Conservation (phyloP, 306 rosid species). For the Herpetospermum pedunculosum region DNA sequence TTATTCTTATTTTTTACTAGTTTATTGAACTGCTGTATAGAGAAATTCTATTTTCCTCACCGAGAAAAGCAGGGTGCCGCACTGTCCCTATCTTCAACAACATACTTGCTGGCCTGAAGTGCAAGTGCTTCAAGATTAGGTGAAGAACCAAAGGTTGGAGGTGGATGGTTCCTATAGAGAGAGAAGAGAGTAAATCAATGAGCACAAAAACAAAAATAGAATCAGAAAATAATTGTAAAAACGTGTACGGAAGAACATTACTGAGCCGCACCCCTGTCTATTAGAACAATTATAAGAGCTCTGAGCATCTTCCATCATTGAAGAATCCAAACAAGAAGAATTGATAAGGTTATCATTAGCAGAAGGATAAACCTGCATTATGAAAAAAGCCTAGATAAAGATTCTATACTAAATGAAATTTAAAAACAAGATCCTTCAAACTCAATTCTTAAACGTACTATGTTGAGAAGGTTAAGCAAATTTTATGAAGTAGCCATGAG, state of each 20-base stretch:
- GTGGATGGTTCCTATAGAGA: conserved; percentile 66
- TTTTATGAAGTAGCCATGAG: not conserved
- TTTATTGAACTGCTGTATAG: not conserved
- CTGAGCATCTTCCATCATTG: conserved; percentile 88
- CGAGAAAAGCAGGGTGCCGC: conserved; percentile 33
- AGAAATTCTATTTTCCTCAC: conserved; percentile 27
- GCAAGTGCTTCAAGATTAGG: conserved; percentile 67
- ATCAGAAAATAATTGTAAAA: not conserved
- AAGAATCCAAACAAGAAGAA: conserved; percentile 52
- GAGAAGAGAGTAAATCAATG: conserved; percentile 5
- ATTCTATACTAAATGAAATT: not conserved
- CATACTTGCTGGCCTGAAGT: conserved; percentile 38
- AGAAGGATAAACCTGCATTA: conserved; percentile 69
- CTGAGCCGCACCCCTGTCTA: conserved; percentile 60
- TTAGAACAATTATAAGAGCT: conserved; percentile 53
- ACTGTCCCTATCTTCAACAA: conserved; percentile 53
- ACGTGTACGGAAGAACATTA: not conserved
- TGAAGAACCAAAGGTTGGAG: conserved; percentile 94
- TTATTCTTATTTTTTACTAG: not conserved
- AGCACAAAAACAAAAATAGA: not conserved
- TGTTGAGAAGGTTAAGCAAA: not conserved
- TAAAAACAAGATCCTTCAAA: not conserved
- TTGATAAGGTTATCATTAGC: conserved; percentile 35
- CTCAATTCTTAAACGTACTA: not conserved
- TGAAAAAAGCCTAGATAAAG: conserved; percentile 1